Evolutionary conservation across 768 basidiomycete genomes (phyloP).

Genomic region (Chalciporus piperatus): DNA sequence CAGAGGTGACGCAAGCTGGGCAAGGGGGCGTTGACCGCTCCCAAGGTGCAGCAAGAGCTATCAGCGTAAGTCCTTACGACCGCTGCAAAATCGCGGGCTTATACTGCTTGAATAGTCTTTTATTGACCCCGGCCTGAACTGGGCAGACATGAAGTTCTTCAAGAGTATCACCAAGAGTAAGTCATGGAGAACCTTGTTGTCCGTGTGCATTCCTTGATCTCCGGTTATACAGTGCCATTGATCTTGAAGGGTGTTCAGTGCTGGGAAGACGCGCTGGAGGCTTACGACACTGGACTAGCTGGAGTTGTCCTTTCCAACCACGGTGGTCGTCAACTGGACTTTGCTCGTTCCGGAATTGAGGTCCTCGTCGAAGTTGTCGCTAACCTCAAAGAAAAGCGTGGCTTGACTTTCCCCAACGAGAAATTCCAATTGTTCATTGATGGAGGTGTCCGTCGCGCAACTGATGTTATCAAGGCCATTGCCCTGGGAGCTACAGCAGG

Average conservation of each 20-base stretch:
- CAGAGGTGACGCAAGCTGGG: constrained; percentile 42
- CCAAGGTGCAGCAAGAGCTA: constrained; percentile 92
- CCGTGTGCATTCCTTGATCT: constrained; percentile 2
- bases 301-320: constrained; percentile 89
- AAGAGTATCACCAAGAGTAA: constrained; percentile 69
- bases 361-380: constrained; percentile 83
- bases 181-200: constrained; percentile 7
- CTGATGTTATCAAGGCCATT: constrained; percentile 85
- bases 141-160: constrained; percentile 69
- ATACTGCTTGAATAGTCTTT: constrained; percentile 57
- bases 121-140: constrained; percentile 87
- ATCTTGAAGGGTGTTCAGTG: constrained; percentile 88
- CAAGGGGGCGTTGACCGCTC: constrained; percentile 66
- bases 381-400: constrained; percentile 63
- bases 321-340: constrained; percentile 76
- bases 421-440: constrained; percentile 87
- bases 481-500: constrained; percentile 89
- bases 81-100: neutral
- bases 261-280: constrained; percentile 87
- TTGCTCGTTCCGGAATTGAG: constrained; percentile 85
- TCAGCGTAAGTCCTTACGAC: constrained; percentile 55
- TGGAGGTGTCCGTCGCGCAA: constrained; percentile 91
- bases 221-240: constrained; percentile 66
- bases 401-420: constrained; percentile 71
- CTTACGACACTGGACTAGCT: constrained; percentile 70